Conservation (phyloP, 306 rosid species). For the Erythrophleum fordii region DNA sequence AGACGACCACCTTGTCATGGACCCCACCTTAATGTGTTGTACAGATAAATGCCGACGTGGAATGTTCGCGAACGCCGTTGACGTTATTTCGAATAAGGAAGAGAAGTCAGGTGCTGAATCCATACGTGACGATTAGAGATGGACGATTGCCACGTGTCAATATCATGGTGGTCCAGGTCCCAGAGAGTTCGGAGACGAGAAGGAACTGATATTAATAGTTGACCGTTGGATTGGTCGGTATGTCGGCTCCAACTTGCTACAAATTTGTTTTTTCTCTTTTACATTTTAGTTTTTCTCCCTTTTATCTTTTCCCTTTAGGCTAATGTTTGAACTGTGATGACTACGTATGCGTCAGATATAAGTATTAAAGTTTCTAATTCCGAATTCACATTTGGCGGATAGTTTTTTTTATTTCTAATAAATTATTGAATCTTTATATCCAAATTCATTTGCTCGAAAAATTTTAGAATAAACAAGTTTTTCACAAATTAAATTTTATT, state of each 20-base stretch:
- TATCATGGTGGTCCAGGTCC: constrained; percentile 41
- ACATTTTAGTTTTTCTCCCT: no score
- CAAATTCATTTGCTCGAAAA: no score
- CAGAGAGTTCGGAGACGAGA: constrained; percentile 40
- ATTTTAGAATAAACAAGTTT: no score
- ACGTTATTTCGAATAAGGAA: neutral
- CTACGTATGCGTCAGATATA: no score
- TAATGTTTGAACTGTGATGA: no score
- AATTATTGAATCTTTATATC: no score
- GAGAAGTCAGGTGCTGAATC: neutral
- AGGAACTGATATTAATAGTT: neutral
- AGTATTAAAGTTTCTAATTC: no score
- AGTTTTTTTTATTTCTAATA: no score
- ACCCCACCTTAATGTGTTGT: neutral
- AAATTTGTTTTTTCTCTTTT: neutral
- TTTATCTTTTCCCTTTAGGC: no score
- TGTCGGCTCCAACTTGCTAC: neutral
- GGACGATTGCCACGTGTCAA: constrained; percentile 50
- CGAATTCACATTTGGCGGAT: no score
- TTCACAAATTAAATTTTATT: no score
- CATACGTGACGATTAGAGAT: neutral
- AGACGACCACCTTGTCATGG: no score
- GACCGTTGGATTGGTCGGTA: neutral
- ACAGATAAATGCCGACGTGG: neutral
- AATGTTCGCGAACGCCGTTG: neutral